Percentiles rank a stretch among this genome's conserved stretches.
phyloP scores from a whole-genome alignment of 164 flowering plant species.

The Nelumbo lutea region DNA sequence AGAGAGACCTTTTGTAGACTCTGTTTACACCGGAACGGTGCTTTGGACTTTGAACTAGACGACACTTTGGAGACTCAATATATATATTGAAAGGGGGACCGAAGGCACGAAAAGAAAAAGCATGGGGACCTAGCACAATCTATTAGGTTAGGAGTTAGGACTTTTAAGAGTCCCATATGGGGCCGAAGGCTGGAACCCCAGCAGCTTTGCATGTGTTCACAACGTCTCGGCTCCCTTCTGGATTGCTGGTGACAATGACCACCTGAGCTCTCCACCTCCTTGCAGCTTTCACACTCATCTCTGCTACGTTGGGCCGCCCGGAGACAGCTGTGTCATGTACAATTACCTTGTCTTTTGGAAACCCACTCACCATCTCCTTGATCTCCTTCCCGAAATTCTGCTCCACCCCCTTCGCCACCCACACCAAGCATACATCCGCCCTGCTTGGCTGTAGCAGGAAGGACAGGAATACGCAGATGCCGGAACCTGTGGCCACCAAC shows the following conservation, averaged over 20 bases:
- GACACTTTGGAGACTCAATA: too few relatives aligned
- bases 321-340: slow-evolving; percentile 54
- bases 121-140: too few relatives aligned
- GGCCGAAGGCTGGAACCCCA: slow-evolving; percentile 61
- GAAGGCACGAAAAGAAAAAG: too few relatives aligned
- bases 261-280: slow-evolving; percentile 29
- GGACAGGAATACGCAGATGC: slow-evolving; percentile 60
- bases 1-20: too few relatives aligned
- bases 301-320: slow-evolving; percentile 54
- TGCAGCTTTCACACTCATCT: slow-evolving; percentile 37
- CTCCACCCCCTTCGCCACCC: slow-evolving; percentile 60
- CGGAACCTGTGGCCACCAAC: slow-evolving; percentile 69
- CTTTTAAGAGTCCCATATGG: slow-evolving; percentile 67
- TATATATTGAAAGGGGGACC: too few relatives aligned
- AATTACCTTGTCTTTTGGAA: slow-evolving; percentile 49
- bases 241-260: slow-evolving; percentile 52
- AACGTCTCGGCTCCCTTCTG: slow-evolving; percentile 64
- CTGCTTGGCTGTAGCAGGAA: slow-evolving; percentile 45
- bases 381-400: slow-evolving; percentile 54
- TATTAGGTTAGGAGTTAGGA: too few relatives aligned
- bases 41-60: too few relatives aligned
- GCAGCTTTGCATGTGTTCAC: slow-evolving; percentile 48
- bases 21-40: too few relatives aligned
- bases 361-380: slow-evolving; percentile 39
- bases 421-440: slow-evolving; percentile 48